Evolutionary conservation across 345 rosid species (phyloP).

Genomic region (Citrus hindsii): DNA sequence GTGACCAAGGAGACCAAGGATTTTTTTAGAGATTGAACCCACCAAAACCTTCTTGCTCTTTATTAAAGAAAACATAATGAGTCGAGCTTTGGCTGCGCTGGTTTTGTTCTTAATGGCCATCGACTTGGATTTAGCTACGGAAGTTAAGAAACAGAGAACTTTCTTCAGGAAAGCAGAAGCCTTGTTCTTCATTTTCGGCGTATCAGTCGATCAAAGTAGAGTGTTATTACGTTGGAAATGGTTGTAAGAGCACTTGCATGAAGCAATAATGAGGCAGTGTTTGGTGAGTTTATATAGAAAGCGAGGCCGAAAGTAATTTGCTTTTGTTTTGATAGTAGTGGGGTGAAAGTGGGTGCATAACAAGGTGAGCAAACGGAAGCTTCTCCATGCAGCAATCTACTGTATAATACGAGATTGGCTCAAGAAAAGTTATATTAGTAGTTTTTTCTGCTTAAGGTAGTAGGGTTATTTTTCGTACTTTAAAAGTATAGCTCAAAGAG

Average conservation of each 20-base stretch:
- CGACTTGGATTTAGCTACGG: slow-evolving; percentile 52
- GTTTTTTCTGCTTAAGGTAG: background rate
- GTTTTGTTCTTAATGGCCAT: slow-evolving; percentile 59
- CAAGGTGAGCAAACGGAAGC: background rate
- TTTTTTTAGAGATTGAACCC: slow-evolving; percentile 54
- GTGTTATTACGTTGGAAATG: background rate
- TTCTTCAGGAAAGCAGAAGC: slow-evolving; percentile 54
- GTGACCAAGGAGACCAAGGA: slow-evolving; percentile 46
- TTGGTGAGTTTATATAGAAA: slow-evolving; percentile 4
- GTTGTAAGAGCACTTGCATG: background rate
- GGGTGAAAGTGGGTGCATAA: background rate
- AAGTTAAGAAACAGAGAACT: slow-evolving; percentile 35
- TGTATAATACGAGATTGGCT: background rate
- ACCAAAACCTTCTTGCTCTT: slow-evolving; percentile 47
- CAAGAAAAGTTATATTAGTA: background rate
- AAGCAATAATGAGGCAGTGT: background rate
- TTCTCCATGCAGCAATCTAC: background rate
- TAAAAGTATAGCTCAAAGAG: background rate
- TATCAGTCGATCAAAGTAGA: background rate
- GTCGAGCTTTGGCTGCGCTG: slow-evolving; percentile 45
- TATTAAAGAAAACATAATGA: slow-evolving; percentile 50
- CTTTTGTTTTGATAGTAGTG: background rate
- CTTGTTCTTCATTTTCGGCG: slow-evolving; percentile 54
- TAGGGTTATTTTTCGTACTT: background rate
- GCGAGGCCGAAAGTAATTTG: background rate